Evolutionary conservation across 2,329 filamentous ascomycete species (phyloP).

Genomic region (Exophiala sideris): DNA sequence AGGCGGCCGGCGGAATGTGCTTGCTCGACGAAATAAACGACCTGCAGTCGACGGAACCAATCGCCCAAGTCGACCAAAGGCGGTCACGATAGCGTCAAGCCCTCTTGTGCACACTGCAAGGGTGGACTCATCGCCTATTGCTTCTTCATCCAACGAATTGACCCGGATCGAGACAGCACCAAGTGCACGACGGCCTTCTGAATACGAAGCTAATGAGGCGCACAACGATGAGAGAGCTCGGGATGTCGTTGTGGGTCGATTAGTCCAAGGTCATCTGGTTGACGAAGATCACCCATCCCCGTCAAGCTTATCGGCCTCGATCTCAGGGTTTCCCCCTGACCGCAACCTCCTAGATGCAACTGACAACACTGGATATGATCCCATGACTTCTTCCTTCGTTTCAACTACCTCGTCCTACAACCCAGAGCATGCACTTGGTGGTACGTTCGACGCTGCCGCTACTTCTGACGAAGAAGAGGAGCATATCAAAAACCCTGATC

Average conservation of each 20-base stretch:
- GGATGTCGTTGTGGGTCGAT: conserved; percentile 85
- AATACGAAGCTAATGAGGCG: conserved; percentile 46
- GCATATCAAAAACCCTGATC: conserved; percentile 70
- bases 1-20: conserved; percentile 1
- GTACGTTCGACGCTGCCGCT: conserved; percentile 76
- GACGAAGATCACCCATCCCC: conserved; percentile 89
- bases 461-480: conserved; percentile 92
- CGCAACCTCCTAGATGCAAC: conserved; percentile 48
- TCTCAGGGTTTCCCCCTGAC: conserved; percentile 49
- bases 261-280: conserved; percentile 92
- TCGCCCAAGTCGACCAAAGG: conserved; percentile 22
- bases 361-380: conserved; percentile 63
- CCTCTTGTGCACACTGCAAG: conserved; percentile 27
- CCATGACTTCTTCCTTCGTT: conserved; percentile 78
- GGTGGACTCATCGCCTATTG: conserved; percentile 29
- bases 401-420: conserved; percentile 75
- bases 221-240: conserved; percentile 78
- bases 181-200: conserved; percentile 41
- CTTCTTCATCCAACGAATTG: conserved; percentile 29
- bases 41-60: conserved; percentile 7
- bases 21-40: conserved; percentile 8
- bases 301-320: conserved; percentile 63
- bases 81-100: conserved; percentile 29
- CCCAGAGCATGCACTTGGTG: conserved; percentile 70
- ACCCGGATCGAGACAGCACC: conserved; percentile 38